phyloP scores from a whole-genome alignment of 768 basidiomycete species.

The Amanita pallidorosea region DNA sequence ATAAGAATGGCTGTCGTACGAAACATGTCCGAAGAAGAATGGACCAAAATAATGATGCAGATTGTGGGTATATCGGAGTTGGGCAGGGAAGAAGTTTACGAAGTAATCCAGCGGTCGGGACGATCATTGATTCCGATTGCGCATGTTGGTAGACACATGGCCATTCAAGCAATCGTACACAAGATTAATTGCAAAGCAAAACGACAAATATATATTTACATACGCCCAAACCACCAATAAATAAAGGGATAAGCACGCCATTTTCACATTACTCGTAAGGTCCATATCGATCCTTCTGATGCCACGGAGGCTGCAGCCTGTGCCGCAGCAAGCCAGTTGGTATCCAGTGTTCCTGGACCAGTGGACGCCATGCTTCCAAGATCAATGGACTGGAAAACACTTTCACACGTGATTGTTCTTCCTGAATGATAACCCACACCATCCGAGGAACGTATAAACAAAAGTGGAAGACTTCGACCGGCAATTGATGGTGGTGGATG shows the following conservation, averaged over 20 bases:
- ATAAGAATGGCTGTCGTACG: slow-evolving; percentile 41
- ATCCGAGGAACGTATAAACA: slow-evolving; percentile 74
- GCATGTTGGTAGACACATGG: slow-evolving; percentile 7
- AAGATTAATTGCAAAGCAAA: slow-evolving; percentile 24
- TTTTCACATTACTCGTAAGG: slow-evolving; percentile 62
- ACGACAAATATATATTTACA: slow-evolving; percentile 20
- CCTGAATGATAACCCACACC: slow-evolving; percentile 89
- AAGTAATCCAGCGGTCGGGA: slow-evolving; percentile 39
- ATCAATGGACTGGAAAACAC: slow-evolving; percentile 64
- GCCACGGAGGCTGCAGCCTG: slow-evolving; percentile 47
- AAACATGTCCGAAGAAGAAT: slow-evolving; percentile 29
- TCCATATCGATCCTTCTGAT: slow-evolving; percentile 65
- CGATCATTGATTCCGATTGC: slow-evolving; percentile 12
- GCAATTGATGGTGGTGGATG: slow-evolving; percentile 42
- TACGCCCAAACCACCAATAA: slow-evolving; percentile 15
- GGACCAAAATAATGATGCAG: slow-evolving; percentile 45
- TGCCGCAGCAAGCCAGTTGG: slow-evolving; percentile 66
- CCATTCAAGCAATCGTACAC: slow-evolving; percentile 6
- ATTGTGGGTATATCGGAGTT: slow-evolving; percentile 53
- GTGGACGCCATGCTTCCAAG: slow-evolving; percentile 39
- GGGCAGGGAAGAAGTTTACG: slow-evolving; percentile 46
- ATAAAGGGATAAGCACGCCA: slow-evolving; percentile 13
- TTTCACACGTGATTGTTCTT: slow-evolving; percentile 74
- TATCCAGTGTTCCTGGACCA: slow-evolving; percentile 38
- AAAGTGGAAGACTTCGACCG: slow-evolving; percentile 61